Base-by-base conservation (phyloP, 2,329 filamentous ascomycete genomes). In the Apiospora sp. region DNA sequence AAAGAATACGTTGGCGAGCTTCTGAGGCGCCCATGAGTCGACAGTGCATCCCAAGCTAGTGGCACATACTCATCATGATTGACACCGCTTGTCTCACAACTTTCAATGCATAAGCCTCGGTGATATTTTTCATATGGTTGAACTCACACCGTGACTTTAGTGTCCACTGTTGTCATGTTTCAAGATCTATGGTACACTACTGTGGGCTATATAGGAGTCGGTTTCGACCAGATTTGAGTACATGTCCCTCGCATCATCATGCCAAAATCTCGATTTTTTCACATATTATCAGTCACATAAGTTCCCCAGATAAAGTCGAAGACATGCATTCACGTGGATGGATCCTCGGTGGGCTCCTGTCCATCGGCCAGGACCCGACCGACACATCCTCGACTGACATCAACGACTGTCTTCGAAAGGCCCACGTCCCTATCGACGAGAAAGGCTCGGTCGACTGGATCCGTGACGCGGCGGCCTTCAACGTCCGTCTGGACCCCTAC, bases 381-480 rank as follows among this genome's bases (percentile, higher is more conserved):
- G 6, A 8, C 34, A 30, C 27, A 34, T 12, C 51, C 19, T 22
- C 3, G 27, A 6, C 16, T 10, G 6, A 30, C 1, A 68, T 81
- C 37, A 75, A 76, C 37, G 76, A 79, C 49, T 81, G 80, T 49
- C 76, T 81, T 48, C 72, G 73, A 13, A 61, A 74, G 8, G 71
- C 76, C 24, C 71, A 72, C 6, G 79, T 78, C 8, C 69, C 73
- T 13, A 71, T 79, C 44, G 79, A 81, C 58, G 68, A 73, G 41
- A 51, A 74, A 27, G 77, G 79, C 49, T 80, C 78, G 0, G 74
- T 76, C n/a, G 79, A 81, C 67, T 81, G 79, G 75, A 75, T 76
- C 19, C 73, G 73, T 41, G 78, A 81, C 44, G 74, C 75, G n/a
- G 76, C 74, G 3, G 76, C 79, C 5, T 81, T 78, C 73, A 81